These are phyloP conservation scores for Colletotrichum costaricense DNA, from an alignment of 2,329 filamentous ascomycete genomes.

Conservation along the genomic window DNA sequence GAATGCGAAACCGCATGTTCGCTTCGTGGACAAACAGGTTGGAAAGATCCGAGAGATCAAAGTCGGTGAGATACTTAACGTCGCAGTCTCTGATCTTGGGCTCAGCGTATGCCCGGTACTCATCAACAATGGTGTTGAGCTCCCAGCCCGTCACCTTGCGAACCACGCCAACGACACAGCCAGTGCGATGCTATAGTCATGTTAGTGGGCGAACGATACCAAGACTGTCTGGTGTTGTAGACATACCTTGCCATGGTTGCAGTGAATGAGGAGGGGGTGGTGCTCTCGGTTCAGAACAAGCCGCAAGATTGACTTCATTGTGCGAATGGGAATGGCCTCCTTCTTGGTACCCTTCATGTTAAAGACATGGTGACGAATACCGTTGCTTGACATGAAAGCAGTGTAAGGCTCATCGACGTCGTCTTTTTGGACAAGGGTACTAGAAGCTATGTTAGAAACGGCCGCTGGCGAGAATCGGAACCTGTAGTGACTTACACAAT, in stretches of 20 bases:
- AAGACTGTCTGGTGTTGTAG: neutral
- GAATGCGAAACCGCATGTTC: constrained; percentile 41
- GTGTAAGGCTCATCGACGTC: constrained; percentile 62
- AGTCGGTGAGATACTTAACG: constrained; percentile 66
- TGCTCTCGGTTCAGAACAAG: constrained; percentile 79
- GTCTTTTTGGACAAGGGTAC: constrained; percentile 74
- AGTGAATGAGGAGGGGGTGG: constrained; percentile 87
- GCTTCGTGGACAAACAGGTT: constrained; percentile 47
- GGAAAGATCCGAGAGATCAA: constrained; percentile 54
- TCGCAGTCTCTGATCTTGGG: constrained; percentile 72
- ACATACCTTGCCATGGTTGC: constrained; percentile 86
- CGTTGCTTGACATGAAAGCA: constrained; percentile 72
- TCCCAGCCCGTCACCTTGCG: constrained; percentile 79
- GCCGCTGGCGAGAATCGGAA: neutral
- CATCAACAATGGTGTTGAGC: constrained; percentile 70
- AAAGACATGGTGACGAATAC: constrained; percentile 80
- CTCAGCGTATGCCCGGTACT: constrained; percentile 77
- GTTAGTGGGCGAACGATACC: constrained; percentile 14
- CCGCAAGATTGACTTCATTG: constrained; percentile 78
- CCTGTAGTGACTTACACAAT: constrained; percentile 71
- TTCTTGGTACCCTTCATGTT: constrained; percentile 92
- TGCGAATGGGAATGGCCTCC: constrained; percentile 71
- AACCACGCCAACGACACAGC: constrained; percentile 85
- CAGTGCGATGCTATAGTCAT: constrained; percentile 78
- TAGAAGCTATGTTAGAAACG: constrained; percentile 43